Base-by-base conservation (phyloP, 768 basidiomycete genomes). In the Fomitopsis serialis region DNA sequence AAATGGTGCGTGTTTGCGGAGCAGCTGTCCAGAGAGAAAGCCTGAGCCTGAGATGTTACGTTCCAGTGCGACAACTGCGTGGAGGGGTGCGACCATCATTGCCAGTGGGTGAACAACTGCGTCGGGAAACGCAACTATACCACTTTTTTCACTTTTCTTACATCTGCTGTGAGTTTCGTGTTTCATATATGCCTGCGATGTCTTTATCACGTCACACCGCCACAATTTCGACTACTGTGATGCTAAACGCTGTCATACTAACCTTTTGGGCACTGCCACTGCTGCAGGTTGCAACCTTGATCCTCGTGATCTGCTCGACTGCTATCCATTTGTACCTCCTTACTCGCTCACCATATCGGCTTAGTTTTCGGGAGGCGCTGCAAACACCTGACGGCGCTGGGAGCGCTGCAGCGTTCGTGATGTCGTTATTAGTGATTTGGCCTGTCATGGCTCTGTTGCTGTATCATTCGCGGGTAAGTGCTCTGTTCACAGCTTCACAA, bases 51-150 rank as follows among this genome's bases (percentile, higher is more conserved):
- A 37, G 17, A 40, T 11, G 23, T 11, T 32, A 11, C 29, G 23
- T 54, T 49, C n/a, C 59, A 95, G 89, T 99, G 96, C 66, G 92
- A 97, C 61, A 98, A 98, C 65, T 99, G 96, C 64, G 92, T 98
- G 15, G 95, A 98, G 59, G 86, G 87, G 10, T 98, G 95, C 59
- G 94, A 96, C 67, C 90, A 95, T 64, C 92, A 92, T 64, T 90
- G 87, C 57, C 85, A 86, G 64, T 89, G 87, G 88, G 82, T 99
- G 19, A 97, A 98, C 67, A 97, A 93, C 66, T 98, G 97, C 66
- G 80, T 99, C 37, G 97, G 97, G 7, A 81, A 92, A 37, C 85
- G 94, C 43, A 98, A 98, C 67, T 98, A 99, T 67, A 88, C 92
- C 17, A 78, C 85, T n/a, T 99, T 99, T 71, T 85, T 96, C 57